Base-by-base conservation (phyloP, 2,329 filamentous ascomycete genomes). In the Penicillium nordicum region DNA sequence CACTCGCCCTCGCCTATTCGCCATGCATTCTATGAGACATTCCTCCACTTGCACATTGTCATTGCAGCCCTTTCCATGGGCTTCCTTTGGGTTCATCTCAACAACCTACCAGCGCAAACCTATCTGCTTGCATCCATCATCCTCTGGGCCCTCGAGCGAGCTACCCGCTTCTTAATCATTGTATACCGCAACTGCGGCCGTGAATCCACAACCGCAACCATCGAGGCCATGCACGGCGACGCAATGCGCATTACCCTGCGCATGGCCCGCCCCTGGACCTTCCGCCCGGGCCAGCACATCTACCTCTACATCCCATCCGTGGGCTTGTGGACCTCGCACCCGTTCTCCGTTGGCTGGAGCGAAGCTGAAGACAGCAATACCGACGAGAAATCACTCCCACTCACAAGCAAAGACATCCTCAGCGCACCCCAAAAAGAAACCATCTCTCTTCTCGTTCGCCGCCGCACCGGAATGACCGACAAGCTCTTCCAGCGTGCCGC, bases 1-100 rank as follows among this genome's bases (percentile, higher is more conserved):
- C 79, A 88, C 29, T 88, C 91, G 10, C 78, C 89, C 52, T 93
- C 77, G 1, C 58, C 91, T 0, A 69, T 97, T 50, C 87, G 93
- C 59, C 92, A 96, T 72, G 91, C 92, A 47, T 96, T 96, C 72
- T 97, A 97, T 77, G 93, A 97, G 76, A 93, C 90, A 1, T 97
- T 97, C 77, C 82, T 97, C 66, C 90, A 89, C 70, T 76, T 88
- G 30, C 94, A 97, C 76, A 92, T 96, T 64, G 73, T 89, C 37
- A 77, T 96, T 49, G 91, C 87, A 38, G 73, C 88, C 36, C 69
- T 90, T 52, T 78, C 80, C 46, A 83, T 97, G 49, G 79, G 84
- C 55, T 87, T 86, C 67, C 86, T 92, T 9, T 94, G 87, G 82
- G 78, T 92, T 37, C 94, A 97, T 77, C 85, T 89, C 10, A 84